A percentile compares a stretch with the other conserved stretches of the same genome.
Evolutionary conservation across 345 rosid genomes (phyloP).

Genomic region (Eucalyptus pumila): DNA sequence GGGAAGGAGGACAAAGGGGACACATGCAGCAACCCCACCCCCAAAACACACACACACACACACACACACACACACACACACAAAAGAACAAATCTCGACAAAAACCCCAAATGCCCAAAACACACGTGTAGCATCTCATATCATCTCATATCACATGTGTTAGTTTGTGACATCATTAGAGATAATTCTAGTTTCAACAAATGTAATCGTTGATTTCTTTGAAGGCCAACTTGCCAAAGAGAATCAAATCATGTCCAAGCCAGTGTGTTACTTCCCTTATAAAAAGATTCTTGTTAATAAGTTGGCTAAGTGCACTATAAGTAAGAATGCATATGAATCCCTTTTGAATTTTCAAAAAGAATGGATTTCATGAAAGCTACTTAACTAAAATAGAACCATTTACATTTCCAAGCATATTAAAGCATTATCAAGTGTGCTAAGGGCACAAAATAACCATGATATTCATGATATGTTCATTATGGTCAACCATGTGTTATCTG

Average conservation of each 20-base stretch:
- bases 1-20: neutral
- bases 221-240: neutral
- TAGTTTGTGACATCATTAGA: neutral
- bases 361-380: neutral
- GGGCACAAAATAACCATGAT: neutral
- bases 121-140: neutral
- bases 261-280: neutral
- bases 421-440: neutral
- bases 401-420: neutral
- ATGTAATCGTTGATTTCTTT: neutral
- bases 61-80: neutral
- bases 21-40: neutral
- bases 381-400: neutral
- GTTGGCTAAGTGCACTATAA: neutral
- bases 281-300: neutral
- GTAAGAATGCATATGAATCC: neutral
- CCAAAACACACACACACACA: neutral
- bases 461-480: neutral
- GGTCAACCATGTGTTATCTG: neutral
- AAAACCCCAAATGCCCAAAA: neutral
- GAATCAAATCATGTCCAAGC: neutral
- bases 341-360: neutral
- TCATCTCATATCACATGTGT: too few species aligned
- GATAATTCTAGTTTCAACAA: neutral
- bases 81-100: neutral